A percentile compares a stretch with the other conserved stretches of the same genome.
Evolutionary conservation across 768 basidiomycete genomes (phyloP).

Genomic region (Pleurotus citrinopileatus): DNA sequence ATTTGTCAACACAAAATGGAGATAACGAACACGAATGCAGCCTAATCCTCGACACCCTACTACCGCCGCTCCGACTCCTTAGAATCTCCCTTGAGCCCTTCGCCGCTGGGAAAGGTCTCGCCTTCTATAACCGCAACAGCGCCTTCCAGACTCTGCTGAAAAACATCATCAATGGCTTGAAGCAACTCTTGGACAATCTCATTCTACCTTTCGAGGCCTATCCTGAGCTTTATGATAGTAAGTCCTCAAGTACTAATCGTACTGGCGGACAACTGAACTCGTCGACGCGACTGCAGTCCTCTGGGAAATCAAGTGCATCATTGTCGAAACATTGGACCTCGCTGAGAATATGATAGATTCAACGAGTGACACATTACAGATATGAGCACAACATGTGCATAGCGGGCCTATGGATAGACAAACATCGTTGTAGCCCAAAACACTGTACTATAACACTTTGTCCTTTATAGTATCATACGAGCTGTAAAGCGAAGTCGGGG

Average conservation of each 20-base stretch:
- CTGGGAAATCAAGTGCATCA: slow-evolving; percentile 57
- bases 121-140: slow-evolving; percentile 43
- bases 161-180: slow-evolving; percentile 43
- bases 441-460: too few species aligned
- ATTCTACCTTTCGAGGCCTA: background rate
- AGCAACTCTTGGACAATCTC: slow-evolving; percentile 34
- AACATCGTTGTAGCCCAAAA: too few species aligned
- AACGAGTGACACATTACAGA: slow-evolving; percentile 37
- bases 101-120: slow-evolving; percentile 47
- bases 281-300: slow-evolving; percentile 36
- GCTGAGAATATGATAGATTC: slow-evolving; percentile 48
- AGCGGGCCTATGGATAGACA: slow-evolving; percentile 25
- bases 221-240: background rate
- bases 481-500: too few species aligned
- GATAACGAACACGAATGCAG: too few species aligned
- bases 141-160: slow-evolving; percentile 49
- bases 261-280: background rate
- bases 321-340: slow-evolving; percentile 48
- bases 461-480: too few species aligned
- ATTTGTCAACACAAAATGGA: too few species aligned
- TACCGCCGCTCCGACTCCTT: background rate
- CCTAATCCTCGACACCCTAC: background rate
- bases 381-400: slow-evolving; percentile 19
- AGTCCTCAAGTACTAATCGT: background rate
- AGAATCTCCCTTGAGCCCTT: slow-evolving; percentile 28